Evolutionary conservation across 495 filamentous ascomycete genomes (phyloP), one percentile per base, ranked within the genome.

Genomic region (Hypoxylon trugodes): DNA sequence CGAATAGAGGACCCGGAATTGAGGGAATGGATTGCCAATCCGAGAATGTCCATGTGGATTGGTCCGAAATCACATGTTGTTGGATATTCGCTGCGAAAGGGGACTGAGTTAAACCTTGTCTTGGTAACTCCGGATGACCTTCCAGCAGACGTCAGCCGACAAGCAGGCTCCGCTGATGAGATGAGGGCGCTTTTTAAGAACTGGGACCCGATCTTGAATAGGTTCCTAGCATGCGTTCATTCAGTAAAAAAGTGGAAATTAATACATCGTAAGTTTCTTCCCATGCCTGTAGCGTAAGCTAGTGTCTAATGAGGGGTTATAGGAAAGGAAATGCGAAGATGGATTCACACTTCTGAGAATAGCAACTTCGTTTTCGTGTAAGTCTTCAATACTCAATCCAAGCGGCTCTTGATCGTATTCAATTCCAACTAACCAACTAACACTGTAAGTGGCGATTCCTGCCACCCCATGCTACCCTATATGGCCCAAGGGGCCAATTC

Each of bases 31-130:
- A 74, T 86, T 0, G 46, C 69, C 3, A 76, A 84, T 18, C 82
- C 86, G 1, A 78, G 76, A 5, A 82, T 86, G 3, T 82, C 88
- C 56, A 83, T 88, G 60, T 91, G 89, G 89, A 68, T 89, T 18
- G 88, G 89, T 4, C 86, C 85, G 2, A 61, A 64, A 6, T 77
- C 75, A 0, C 86, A 87, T 53, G 78, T 79, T 1, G 81, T 85
- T 1, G 81, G 74, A 19, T 87, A 87, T 54, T 74, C 82, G 1
- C 67, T 87, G 10, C 76, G 79, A 48, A 75, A 72, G 3, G 81
- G 79, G 19, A 69, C 71, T 0, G 67, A 83, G 41, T 85, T 78
- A 56, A 87, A 87, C 40, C 76, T 87, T 10, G 84, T 87, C 1
- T 61, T 84, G 2, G 61, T 81, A 2, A 73, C 72, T 18, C 80